These are phyloP conservation scores for Neonectria ditissima DNA, from an alignment of 2,329 filamentous ascomycete species.

Conservation along the genomic window DNA sequence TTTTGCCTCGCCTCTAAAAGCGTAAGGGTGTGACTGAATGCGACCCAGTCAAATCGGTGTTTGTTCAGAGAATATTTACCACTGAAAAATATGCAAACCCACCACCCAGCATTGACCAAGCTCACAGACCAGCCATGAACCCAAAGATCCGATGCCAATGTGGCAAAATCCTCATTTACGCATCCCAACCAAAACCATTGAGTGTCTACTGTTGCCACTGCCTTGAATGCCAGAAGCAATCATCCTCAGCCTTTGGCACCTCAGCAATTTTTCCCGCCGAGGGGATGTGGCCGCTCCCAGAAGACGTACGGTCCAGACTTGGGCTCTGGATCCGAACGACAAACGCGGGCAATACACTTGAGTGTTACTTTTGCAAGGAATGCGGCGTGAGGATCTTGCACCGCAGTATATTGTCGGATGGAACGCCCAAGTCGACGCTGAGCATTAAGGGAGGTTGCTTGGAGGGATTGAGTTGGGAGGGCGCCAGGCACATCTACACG, in stretches of 20 bases:
- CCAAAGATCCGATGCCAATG: slow-evolving; percentile 54
- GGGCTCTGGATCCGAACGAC: slow-evolving; percentile 54
- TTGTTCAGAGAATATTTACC: no score
- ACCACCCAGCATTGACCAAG: neutral
- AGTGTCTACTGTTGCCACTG: slow-evolving; percentile 60
- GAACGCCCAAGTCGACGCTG: slow-evolving; percentile 51
- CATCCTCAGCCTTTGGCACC: slow-evolving; percentile 59
- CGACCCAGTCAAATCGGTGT: no score
- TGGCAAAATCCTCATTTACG: slow-evolving; percentile 51
- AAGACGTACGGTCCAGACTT: slow-evolving; percentile 48
- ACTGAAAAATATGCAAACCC: no score
- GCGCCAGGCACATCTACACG: slow-evolving; percentile 59
- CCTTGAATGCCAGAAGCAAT: slow-evolving; percentile 58
- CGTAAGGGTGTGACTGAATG: no score
- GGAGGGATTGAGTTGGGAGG: slow-evolving; percentile 54
- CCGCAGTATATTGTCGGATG: slow-evolving; percentile 53
- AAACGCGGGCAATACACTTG: slow-evolving; percentile 55
- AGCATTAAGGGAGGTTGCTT: slow-evolving; percentile 62
- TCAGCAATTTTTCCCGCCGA: slow-evolving; percentile 57
- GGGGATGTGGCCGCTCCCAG: slow-evolving; percentile 55
- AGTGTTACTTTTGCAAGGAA: slow-evolving; percentile 57
- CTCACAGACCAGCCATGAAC: slow-evolving; percentile 32
- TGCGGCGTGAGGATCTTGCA: slow-evolving; percentile 64
- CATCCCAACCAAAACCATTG: slow-evolving; percentile 50
- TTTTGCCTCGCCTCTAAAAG: no score